phyloP scores from a whole-genome alignment of 805 yeast genomes.

The Monosporozyma unispora region DNA sequence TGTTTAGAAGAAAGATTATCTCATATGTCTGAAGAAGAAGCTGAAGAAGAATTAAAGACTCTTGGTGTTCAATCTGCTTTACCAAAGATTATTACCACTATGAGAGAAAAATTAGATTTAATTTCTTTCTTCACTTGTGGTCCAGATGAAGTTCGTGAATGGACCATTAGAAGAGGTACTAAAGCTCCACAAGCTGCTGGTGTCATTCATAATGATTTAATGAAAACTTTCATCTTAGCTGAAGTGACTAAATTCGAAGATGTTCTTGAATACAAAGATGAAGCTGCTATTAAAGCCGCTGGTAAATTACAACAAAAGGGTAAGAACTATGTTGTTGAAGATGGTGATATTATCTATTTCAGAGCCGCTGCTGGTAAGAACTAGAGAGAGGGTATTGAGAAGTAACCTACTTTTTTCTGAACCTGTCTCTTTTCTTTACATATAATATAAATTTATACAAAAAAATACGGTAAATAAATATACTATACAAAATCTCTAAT shows the following conservation, averaged over 20 bases:
- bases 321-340: conserved; percentile 89
- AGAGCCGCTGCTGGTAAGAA: conserved; percentile 92
- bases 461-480: not conserved
- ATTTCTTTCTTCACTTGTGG: conserved; percentile 96
- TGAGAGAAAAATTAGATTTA: conserved; percentile 80
- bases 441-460: not conserved
- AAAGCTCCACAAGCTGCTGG: conserved; percentile 99
- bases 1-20: conserved; percentile 88
- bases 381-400: conserved; percentile 16
- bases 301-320: conserved; percentile 91
- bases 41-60: conserved; percentile 64
- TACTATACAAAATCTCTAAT: not conserved
- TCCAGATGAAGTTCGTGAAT: conserved; percentile 92
- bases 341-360: conserved; percentile 86
- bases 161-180: conserved; percentile 90
- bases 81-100: conserved; percentile 75
- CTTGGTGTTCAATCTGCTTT: conserved; percentile 70
- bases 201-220: conserved; percentile 91
- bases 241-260: conserved; percentile 84
- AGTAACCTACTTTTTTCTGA: not conserved
- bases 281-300: conserved; percentile 68
- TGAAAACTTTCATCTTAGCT: conserved; percentile 90
- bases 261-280: conserved; percentile 69
- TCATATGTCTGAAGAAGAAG: conserved; percentile 74
- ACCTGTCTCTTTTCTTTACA: not conserved